Evolutionary conservation across 192 early-diverging fungal species (phyloP), one percentile per base, ranked within the genome.

Genomic region (Fimicolochytrium jonesii): DNA sequence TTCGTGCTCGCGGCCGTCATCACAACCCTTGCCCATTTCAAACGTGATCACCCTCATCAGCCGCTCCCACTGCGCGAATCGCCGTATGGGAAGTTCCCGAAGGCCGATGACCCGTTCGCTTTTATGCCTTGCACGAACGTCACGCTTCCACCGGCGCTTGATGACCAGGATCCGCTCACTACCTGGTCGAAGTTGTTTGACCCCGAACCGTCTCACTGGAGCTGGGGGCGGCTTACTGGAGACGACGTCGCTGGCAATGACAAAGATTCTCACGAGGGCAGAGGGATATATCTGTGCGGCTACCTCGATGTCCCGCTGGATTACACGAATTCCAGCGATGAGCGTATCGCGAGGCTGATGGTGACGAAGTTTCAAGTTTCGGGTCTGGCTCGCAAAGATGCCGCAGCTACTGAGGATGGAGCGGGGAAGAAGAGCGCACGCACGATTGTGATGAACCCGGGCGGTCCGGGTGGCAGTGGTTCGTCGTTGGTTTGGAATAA

Each of bases 391-490:
- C 18, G 9, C 17, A 17, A 39, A 7, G 7, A 39, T 10, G 37
- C 48, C n/a, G 48, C 29, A 20, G 48, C n/a, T n/a, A n/a, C n/a
- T n/a, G n/a, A n/a, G n/a, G n/a, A n/a, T n/a, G n/a, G n/a, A n/a
- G 48, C 23, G 6, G 48, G 15, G 15, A 13, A 28, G 23, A 50
- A 26, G 23, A 50, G 48, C 48, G 48, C 2, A 3, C 48, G 58
- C 18, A 43, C 64, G 29, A 42, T 68, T 22, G 22, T 74, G 29
- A 45, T 72, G 36, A 69, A 69, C 53, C 63, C 67, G 29, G 59
- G 61, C 30, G 75, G 75, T 6, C 75, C 75, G 37, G 75, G 75
- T 56, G 75, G 75, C 11, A 58, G 51, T 31, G 76, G 71, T 7
- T 39, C 67, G 2, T 37, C 31, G 17, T n/a, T 63, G 3, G 59